Evolutionary conservation across 73 alveolate genomes (phyloP), one percentile per base, ranked within the genome.

Genomic region (Paramecium pentaurelia): DNA sequence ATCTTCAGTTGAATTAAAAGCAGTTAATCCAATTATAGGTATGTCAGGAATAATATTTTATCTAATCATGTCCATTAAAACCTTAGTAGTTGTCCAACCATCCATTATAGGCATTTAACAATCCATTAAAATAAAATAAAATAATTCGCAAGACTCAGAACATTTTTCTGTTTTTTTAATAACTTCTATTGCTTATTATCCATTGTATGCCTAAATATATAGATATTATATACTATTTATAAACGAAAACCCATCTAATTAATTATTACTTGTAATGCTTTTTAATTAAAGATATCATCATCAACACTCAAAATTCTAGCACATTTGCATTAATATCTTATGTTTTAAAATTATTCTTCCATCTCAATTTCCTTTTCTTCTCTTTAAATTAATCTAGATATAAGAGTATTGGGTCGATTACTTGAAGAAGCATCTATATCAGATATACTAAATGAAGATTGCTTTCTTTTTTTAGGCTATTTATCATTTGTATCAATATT

Each of bases 91-190:
- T 28, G 47, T 73, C 94, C 94, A 89, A 8, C 94, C 94, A 71
- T 89, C 88, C 90, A 89, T 89, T 45, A 89, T 51, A 25, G 94
- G 94, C 94, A 89, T 89, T n/a, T 89, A 18, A n/a, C 94, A 89
- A 45, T 89, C 94, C 88, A 89, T 47, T 7, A 89, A 47, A 4
- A 89, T 89, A 25, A 83, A 77, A 44, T 71, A 40, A 89, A 45
- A 89, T 37, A 68, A 51, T 14, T 59, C 11, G 27, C 94, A 89
- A 25, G 49, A 27, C 0, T 34, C 47, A 27, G 71, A 58, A 89
- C 94, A 71, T 89, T 89, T 58, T n/a, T 64, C 49, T 51, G 86
- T 38, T 5, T 89, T 32, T 12, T 30, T 16, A 28, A 37, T 28
- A 28, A 18, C 36, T 27, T 70, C 75, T n/a, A 89, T 71, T 44